Conservation (phyloP, 2,329 filamentous ascomycete genomes). For the Aspergillus sp. region DNA sequence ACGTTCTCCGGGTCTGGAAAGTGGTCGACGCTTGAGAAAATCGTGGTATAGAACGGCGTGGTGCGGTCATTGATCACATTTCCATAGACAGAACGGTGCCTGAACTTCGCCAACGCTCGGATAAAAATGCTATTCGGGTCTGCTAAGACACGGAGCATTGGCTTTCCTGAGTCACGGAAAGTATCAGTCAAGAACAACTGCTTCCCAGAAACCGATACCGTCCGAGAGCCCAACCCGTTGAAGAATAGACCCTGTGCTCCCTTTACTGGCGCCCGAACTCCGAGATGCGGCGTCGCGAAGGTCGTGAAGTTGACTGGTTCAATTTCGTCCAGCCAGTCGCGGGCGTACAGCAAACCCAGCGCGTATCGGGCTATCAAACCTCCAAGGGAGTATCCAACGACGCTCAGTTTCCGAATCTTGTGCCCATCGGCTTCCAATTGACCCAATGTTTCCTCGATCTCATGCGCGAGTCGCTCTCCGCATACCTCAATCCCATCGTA, state of each 20-base stretch:
- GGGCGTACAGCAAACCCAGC: constrained; percentile 77
- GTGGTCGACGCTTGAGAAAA: constrained; percentile 74
- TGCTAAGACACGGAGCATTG: constrained; percentile 76
- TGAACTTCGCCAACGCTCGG: constrained; percentile 72
- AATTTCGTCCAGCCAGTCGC: constrained; percentile 75
- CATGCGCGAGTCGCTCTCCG: constrained; percentile 63
- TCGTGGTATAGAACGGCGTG: constrained; percentile 80
- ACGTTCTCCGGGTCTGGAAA: constrained; percentile 67
- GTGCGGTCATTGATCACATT: constrained; percentile 86
- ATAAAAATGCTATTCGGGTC: constrained; percentile 86
- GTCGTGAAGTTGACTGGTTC: constrained; percentile 92
- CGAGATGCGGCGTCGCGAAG: constrained; percentile 81
- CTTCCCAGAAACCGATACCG: constrained; percentile 76
- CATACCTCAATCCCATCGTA: constrained; percentile 69
- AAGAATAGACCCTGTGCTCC: constrained; percentile 67
- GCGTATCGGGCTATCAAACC: constrained; percentile 85
- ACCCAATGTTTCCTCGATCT: constrained; percentile 61
- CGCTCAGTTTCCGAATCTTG: constrained; percentile 75
- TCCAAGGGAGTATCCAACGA: constrained; percentile 87
- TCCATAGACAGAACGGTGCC: constrained; percentile 73
- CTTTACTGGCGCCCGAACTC: constrained; percentile 68
- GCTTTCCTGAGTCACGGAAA: constrained; percentile 79
- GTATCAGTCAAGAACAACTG: constrained; percentile 86
- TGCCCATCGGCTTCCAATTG: constrained; percentile 61
- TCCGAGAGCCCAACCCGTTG: constrained; percentile 82